A percentile compares a stretch with the other conserved stretches of the same genome.
phyloP scores from a whole-genome alignment of 257 asterid genomes.

The Coffea eugenioides region DNA sequence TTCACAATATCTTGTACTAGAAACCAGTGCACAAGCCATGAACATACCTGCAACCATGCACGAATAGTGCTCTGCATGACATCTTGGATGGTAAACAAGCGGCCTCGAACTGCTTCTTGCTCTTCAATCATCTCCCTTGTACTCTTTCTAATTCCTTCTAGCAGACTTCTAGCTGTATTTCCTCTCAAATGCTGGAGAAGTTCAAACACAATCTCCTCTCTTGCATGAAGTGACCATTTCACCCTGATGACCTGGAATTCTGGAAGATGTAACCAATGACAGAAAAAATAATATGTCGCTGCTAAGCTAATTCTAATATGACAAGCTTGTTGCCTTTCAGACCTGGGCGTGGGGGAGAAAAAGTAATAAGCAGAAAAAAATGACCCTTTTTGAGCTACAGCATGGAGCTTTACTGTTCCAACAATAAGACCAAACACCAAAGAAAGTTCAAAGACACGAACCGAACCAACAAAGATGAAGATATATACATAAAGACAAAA shows the following conservation, averaged over 20 bases:
- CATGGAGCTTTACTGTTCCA: background rate
- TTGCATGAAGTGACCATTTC: constrained; percentile 97
- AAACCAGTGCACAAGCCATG: too few relatives aligned
- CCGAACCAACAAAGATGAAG: background rate
- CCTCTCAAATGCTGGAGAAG: constrained; percentile 93
- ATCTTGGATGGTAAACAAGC: constrained; percentile 93
- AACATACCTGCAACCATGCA: constrained; percentile 88
- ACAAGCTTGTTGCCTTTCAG: background rate
- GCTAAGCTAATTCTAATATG: background rate
- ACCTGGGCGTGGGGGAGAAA: background rate
- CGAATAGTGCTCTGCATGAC: constrained; percentile 97
- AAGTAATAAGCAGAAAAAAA: too few relatives aligned
- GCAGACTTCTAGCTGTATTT: constrained; percentile 45
- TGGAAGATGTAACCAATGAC: background rate
- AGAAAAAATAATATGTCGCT: background rate
- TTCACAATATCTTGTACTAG: too few relatives aligned
- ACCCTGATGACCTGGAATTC: constrained; percentile 74
- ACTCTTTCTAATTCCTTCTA: constrained; percentile 76
- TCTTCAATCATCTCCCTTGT: constrained; percentile 94
- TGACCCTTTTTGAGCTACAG: background rate
- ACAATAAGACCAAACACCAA: background rate
- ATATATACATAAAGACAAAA: too few relatives aligned
- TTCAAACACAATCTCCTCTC: constrained; percentile 95
- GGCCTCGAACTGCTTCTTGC: constrained; percentile 98
- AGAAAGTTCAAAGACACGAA: background rate